Percentiles rank a stretch among this genome's conserved stretches.
Evolutionary conservation across 2,329 filamentous ascomycete species (phyloP).

Genomic region (Anisogramma anomala): DNA sequence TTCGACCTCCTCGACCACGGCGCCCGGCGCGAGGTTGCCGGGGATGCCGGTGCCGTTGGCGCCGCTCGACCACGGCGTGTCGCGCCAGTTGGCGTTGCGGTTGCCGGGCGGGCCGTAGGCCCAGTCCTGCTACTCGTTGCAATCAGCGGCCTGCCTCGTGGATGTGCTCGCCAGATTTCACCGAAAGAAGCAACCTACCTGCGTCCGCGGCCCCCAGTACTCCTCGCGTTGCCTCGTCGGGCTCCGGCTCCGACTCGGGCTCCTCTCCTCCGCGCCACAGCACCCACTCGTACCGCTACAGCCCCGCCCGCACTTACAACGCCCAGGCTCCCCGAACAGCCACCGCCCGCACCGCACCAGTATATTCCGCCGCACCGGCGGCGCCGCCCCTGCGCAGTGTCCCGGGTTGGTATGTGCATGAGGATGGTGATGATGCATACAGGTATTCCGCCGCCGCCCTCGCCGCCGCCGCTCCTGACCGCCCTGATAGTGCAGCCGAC

Average conservation of each 20-base stretch:
- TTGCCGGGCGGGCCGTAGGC: background rate
- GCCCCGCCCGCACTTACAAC: background rate
- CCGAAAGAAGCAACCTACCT: background rate
- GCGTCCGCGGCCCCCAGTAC: conserved; percentile 6
- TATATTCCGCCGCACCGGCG: conserved; percentile 2
- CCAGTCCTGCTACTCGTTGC: background rate
- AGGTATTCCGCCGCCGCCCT: background rate
- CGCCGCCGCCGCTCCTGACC: background rate
- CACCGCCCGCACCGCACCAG: conserved; percentile 5
- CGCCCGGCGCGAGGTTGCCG: conserved; percentile 1
- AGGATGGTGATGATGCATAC: background rate
- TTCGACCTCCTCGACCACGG: conserved; percentile 3
- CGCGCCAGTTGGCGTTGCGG: conserved; percentile 3
- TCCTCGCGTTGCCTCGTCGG: conserved; percentile 10
- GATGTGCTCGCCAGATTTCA: too few species aligned
- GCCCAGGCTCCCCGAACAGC: conserved; percentile 4
- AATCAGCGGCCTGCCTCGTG: background rate
- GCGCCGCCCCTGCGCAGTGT: background rate
- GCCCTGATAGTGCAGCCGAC: conserved; percentile 7
- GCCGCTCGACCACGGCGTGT: background rate
- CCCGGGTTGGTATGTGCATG: background rate
- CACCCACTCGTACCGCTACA: background rate
- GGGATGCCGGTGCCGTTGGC: background rate
- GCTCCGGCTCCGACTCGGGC: background rate
- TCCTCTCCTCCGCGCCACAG: background rate